phyloP scores from a whole-genome alignment of 2,329 filamentous ascomycete genomes.

The Exophiala alcalophila region DNA sequence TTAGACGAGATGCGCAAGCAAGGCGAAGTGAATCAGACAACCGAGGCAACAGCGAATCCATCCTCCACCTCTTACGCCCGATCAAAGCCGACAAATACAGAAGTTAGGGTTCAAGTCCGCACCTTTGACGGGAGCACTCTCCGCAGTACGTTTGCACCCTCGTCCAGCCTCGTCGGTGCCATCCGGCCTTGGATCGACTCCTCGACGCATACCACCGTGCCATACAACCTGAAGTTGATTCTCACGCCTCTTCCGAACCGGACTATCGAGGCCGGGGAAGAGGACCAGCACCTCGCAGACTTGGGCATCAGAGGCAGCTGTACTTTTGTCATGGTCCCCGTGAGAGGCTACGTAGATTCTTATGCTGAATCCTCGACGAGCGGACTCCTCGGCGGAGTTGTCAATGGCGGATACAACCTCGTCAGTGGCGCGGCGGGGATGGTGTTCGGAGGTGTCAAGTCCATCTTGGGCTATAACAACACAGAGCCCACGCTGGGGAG shows the following conservation, averaged over 20 bases:
- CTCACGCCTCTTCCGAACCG: slow-evolving; percentile 74
- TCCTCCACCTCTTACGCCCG: slow-evolving; percentile 8
- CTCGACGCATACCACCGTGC: slow-evolving; percentile 55
- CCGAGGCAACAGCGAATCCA: slow-evolving; percentile 15
- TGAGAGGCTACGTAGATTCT: slow-evolving; percentile 59
- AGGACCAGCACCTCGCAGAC: slow-evolving; percentile 63
- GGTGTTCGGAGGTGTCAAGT: slow-evolving; percentile 43
- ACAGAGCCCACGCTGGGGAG: slow-evolving; percentile 11
- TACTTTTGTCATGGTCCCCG: slow-evolving; percentile 76
- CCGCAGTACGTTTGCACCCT: slow-evolving; percentile 66
- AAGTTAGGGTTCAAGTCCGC: slow-evolving; percentile 70
- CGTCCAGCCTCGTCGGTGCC: slow-evolving; percentile 59
- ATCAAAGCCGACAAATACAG: slow-evolving; percentile 16
- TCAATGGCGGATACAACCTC: slow-evolving; percentile 43
- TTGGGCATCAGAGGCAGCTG: slow-evolving; percentile 74
- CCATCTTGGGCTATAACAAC: slow-evolving; percentile 43
- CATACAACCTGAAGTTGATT: slow-evolving; percentile 82
- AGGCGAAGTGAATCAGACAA: slow-evolving; percentile 13
- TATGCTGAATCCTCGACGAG: slow-evolving; percentile 45
- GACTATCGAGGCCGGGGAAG: slow-evolving; percentile 71
- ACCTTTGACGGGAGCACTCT: slow-evolving; percentile 82
- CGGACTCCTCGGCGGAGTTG: slow-evolving; percentile 37
- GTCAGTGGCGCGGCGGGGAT: slow-evolving; percentile 44
- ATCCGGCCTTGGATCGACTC: slow-evolving; percentile 77
- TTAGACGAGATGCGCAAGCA: slow-evolving; percentile 52